Evolutionary conservation across 495 filamentous ascomycete species (phyloP).

Genomic region (Eremomyces bilateralis): DNA sequence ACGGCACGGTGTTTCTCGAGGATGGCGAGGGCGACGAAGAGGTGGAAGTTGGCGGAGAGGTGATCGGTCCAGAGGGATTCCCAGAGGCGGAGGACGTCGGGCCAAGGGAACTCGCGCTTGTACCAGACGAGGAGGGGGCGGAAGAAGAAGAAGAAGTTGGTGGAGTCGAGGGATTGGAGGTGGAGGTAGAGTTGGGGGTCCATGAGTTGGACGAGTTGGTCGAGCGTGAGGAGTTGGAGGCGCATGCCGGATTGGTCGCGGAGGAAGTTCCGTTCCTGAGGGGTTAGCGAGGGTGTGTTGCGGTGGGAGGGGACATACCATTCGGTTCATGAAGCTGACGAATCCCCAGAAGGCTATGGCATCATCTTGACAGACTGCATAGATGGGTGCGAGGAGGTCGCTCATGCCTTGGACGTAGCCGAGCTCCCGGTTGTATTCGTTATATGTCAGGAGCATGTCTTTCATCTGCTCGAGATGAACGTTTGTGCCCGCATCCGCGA

Average conservation of each 20-base stretch:
- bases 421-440: constrained; percentile 81
- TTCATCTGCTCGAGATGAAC: constrained; percentile 97
- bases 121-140: constrained; percentile 97
- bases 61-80: constrained; percentile 91
- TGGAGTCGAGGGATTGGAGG: constrained; percentile 70
- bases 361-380: constrained; percentile 92
- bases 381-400: constrained; percentile 85
- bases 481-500: constrained; percentile 76
- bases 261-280: constrained; percentile 77
- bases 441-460: constrained; percentile 96
- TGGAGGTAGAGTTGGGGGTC: constrained; percentile 87
- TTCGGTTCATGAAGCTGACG: constrained; percentile 86
- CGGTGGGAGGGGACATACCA: constrained; percentile 27
- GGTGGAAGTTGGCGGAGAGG: constrained; percentile 66
- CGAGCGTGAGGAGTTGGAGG: constrained; percentile 66
- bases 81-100: constrained; percentile 72
- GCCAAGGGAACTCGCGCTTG: constrained; percentile 87
- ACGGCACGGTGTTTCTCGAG: constrained; percentile 87
- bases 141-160: constrained; percentile 99
- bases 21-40: constrained; percentile 85
- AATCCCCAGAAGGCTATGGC: constrained; percentile 95
- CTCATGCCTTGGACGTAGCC: constrained; percentile 99
- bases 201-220: constrained; percentile 89
- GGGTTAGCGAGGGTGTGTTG: neutral
- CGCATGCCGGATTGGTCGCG: constrained; percentile 94